Percentiles rank a stretch among this genome's conserved stretches.
phyloP scores from a whole-genome alignment of 495 filamentous ascomycete genomes.

The Astrocystis sublimbata region DNA sequence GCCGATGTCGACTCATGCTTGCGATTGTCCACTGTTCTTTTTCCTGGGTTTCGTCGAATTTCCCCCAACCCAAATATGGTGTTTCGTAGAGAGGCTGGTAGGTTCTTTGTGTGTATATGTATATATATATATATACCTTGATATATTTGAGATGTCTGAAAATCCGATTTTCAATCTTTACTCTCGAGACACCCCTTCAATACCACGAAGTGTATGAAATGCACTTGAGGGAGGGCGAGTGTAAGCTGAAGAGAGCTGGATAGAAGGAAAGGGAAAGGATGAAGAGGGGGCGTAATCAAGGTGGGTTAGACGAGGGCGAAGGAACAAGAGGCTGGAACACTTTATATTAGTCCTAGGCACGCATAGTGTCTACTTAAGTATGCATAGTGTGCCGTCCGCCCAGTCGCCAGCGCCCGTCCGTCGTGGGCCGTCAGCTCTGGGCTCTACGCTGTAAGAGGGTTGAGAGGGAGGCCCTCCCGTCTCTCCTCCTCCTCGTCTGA shows the following conservation, averaged over 20 bases:
- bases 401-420: no score
- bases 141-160: no score
- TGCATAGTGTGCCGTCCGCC: no score
- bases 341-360: neutral
- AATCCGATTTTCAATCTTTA: no score
- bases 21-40: no score
- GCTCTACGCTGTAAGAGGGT: no score
- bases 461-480: conserved; percentile 4
- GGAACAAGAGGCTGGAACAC: neutral
- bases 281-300: conserved; percentile 8
- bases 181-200: no score
- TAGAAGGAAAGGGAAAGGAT: neutral
- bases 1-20: conserved; percentile 15
- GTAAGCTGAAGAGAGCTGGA: neutral
- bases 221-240: neutral
- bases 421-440: no score
- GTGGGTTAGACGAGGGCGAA: neutral
- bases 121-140: no score
- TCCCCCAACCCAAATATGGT: neutral
- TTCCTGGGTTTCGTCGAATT: neutral
- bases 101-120: neutral
- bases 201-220: neutral
- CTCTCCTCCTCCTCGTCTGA: no score
- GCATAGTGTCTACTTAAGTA: no score
- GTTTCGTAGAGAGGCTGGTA: neutral